These are phyloP conservation scores for Huntiella omanensis DNA, from an alignment of 2,329 filamentous ascomycete species.

Conservation along the genomic window DNA sequence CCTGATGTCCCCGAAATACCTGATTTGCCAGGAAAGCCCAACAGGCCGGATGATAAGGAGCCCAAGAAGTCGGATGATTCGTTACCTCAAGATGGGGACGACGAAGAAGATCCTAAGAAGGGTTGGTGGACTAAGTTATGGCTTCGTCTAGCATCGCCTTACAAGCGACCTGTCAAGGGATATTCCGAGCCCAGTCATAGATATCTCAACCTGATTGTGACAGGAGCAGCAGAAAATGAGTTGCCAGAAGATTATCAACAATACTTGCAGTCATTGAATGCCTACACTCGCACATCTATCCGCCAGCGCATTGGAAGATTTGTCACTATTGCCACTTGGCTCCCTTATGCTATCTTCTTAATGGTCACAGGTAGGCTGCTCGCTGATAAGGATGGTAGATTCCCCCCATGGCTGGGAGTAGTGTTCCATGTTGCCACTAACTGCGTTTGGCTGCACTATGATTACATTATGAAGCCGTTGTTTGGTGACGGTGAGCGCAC, in stretches of 20 bases:
- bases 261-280: conserved; percentile 49
- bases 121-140: conserved; percentile 20
- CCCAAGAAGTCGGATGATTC: conserved; percentile 8
- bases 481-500: conserved; percentile 81
- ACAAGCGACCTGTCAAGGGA: conserved; percentile 40
- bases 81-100: conserved; percentile 11
- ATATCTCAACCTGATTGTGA: conserved; percentile 63
- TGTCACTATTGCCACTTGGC: conserved; percentile 37
- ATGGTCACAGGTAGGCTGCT: conserved; percentile 30
- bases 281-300: conserved; percentile 50
- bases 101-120: conserved; percentile 14
- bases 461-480: conserved; percentile 29
- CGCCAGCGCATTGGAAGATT: conserved; percentile 50
- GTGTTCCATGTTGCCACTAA: conserved; percentile 26
- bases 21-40: conserved; percentile 15
- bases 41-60: conserved; percentile 10
- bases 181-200: conserved; percentile 71
- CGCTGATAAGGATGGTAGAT: conserved; percentile 44
- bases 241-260: conserved; percentile 60
- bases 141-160: conserved; percentile 25
- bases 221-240: conserved; percentile 62
- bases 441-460: conserved; percentile 27
- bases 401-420: conserved; percentile 45
- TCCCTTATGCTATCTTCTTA: conserved; percentile 32
- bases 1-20: conserved; percentile 28